Evolutionary conservation across 1,139 yeast species (phyloP).

Genomic region (Taphrina flavorubra): DNA sequence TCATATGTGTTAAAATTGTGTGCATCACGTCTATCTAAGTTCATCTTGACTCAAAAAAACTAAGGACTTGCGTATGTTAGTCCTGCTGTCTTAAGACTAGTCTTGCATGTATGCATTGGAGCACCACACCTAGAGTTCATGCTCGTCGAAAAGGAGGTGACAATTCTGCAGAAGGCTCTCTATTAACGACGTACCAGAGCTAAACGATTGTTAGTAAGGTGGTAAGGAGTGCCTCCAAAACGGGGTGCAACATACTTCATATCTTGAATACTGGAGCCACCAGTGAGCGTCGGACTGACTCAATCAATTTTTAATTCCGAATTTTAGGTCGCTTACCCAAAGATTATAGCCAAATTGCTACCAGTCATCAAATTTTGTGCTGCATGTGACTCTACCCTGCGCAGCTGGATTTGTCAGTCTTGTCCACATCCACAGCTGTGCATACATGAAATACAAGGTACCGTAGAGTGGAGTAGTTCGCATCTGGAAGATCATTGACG

Average conservation of each 20-base stretch:
- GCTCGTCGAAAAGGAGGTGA: constrained; percentile 14
- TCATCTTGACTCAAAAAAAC: too few species aligned
- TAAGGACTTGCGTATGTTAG: too few species aligned
- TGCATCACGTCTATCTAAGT: too few species aligned
- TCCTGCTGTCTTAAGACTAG: too few species aligned
- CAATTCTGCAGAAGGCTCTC: constrained; percentile 20
- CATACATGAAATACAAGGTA: constrained; percentile 83
- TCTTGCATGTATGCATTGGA: neutral
- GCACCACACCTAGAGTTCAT: neutral
- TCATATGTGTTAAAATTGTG: too few species aligned
- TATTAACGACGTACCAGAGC: constrained; percentile 4
- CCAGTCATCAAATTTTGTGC: constrained; percentile 77
- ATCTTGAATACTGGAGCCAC: neutral
- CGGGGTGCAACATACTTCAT: neutral
- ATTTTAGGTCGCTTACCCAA: constrained; percentile 62
- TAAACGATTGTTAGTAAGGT: neutral
- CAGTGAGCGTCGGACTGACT: constrained; percentile 11
- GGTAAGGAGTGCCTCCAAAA: neutral
- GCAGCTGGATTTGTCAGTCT: neutral
- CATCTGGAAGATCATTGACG: constrained; percentile 89
- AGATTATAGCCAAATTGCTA: constrained; percentile 78
- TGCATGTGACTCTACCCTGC: constrained; percentile 64
- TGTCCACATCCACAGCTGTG: constrained; percentile 50
- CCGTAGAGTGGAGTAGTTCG: constrained; percentile 89
- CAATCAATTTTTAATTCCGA: neutral